These are phyloP conservation scores for Protostelium mycophagum DNA, from an alignment of 78 protist species.

Conservation along the genomic window DNA sequence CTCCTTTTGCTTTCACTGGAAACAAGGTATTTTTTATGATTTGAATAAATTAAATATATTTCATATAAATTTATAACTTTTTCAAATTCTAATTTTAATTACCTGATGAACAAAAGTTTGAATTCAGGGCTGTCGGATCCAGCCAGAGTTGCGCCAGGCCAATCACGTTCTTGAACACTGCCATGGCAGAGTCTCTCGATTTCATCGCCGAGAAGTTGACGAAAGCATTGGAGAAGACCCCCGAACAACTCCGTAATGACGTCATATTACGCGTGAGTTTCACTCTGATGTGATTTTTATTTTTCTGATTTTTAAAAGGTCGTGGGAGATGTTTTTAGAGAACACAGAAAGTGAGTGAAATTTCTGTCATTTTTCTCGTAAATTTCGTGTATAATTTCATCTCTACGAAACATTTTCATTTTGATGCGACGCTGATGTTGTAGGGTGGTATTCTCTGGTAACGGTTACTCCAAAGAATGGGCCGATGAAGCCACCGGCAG, in stretches of 20 bases:
- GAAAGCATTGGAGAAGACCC: background rate
- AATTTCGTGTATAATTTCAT: too few relatives aligned
- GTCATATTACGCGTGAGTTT: too few relatives aligned
- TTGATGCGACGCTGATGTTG: too few relatives aligned
- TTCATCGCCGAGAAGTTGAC: conserved; percentile 9
- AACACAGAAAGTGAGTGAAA: too few relatives aligned
- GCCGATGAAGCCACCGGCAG: conserved; percentile 54
- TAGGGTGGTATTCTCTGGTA: conserved; percentile 82
- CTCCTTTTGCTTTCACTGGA: conserved; percentile 92
- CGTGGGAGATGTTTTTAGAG: background rate
- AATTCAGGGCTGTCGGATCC: conserved; percentile 92
- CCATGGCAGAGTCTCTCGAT: conserved; percentile 54
- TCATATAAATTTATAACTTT: too few relatives aligned
- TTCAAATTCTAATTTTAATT: too few relatives aligned
- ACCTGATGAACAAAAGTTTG: conserved; percentile 42
- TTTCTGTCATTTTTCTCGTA: too few relatives aligned
- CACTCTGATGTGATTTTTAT: too few relatives aligned
- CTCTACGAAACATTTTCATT: too few relatives aligned
- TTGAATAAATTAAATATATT: too few relatives aligned
- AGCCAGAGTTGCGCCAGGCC: conserved; percentile 59
- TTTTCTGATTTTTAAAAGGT: too few relatives aligned
- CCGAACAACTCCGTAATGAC: background rate
- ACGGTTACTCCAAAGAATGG: conserved; percentile 82
- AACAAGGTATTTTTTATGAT: too few relatives aligned
- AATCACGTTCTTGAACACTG: conserved; percentile 54